phyloP scores from a whole-genome alignment of 2,329 filamentous ascomycete species.

The Emmonsiellopsis sp. region DNA sequence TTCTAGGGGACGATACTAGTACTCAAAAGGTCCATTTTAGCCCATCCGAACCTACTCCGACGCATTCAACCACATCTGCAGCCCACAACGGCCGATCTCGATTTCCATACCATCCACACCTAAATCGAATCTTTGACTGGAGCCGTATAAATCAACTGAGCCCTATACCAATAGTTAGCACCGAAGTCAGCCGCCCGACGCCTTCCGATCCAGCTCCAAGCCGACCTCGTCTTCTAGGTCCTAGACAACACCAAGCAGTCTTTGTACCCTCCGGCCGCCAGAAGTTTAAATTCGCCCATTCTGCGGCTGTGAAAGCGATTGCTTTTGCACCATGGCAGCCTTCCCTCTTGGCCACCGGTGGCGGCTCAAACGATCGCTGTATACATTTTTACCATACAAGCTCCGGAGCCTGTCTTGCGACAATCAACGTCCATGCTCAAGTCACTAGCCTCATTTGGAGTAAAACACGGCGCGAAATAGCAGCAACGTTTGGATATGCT shows the following conservation, averaged over 20 bases:
- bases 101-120: constrained; percentile 11
- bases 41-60: neutral
- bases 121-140: constrained; percentile 16
- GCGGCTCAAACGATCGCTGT: constrained; percentile 86
- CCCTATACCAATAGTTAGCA: neutral
- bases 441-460: constrained; percentile 92
- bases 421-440: constrained; percentile 85
- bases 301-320: constrained; percentile 89
- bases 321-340: constrained; percentile 94
- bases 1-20: constrained; percentile 31
- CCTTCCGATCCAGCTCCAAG: neutral
- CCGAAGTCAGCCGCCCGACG: neutral
- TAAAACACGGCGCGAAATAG: constrained; percentile 73
- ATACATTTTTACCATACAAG: constrained; percentile 91
- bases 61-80: neutral
- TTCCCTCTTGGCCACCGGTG: constrained; percentile 77
- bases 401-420: constrained; percentile 75
- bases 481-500: constrained; percentile 86
- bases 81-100: constrained; percentile 15
- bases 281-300: constrained; percentile 66
- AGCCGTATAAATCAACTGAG: constrained; percentile 5
- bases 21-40: neutral
- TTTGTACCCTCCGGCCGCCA: constrained; percentile 48
- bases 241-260: constrained; percentile 27
- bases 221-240: neutral